Percentiles rank a stretch among this genome's conserved stretches.
Evolutionary conservation across 768 basidiomycete species (phyloP).

Genomic region (Glaciozyma antarctica): DNA sequence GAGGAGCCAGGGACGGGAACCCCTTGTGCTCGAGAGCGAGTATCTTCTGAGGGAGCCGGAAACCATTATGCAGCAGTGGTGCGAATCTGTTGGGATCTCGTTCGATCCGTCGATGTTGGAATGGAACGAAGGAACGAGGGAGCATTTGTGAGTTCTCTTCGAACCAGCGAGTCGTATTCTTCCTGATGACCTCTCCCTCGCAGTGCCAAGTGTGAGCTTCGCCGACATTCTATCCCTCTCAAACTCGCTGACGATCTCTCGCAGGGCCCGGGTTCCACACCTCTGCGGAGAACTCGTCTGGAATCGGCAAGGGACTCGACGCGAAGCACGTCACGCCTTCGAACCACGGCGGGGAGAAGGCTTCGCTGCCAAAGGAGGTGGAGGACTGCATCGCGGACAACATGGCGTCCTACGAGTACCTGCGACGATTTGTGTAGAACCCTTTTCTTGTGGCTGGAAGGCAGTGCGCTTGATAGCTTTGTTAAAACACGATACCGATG

Average conservation of each 20-base stretch:
- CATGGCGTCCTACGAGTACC: slow-evolving; percentile 35
- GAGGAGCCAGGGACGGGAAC: slow-evolving; percentile 13
- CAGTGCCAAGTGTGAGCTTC: not conserved
- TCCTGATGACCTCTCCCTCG: not conserved
- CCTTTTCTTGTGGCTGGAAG: not conserved
- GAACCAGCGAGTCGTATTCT: not conserved
- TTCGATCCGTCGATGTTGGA: slow-evolving; percentile 32
- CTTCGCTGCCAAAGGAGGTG: slow-evolving; percentile 22
- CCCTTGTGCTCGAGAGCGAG: slow-evolving; percentile 32
- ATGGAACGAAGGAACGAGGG: slow-evolving; percentile 33
- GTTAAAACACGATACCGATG: too few relatives aligned
- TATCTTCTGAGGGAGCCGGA: slow-evolving; percentile 28
- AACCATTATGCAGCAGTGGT: slow-evolving; percentile 29
- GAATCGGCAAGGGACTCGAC: slow-evolving; percentile 13
- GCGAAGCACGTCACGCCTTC: slow-evolving; percentile 1
- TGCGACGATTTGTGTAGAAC: slow-evolving; percentile 17
- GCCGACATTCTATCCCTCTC: not conserved
- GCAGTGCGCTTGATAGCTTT: too few relatives aligned
- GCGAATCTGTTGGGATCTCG: slow-evolving; percentile 30
- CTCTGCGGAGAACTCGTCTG: slow-evolving; percentile 27
- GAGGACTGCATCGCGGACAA: slow-evolving; percentile 33
- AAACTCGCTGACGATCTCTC: not conserved
- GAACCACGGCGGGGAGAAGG: not conserved
- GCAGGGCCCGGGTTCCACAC: slow-evolving; percentile 35
- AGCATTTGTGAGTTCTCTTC: slow-evolving; percentile 32